Evolutionary conservation across 1,284 basidiomycete species (phyloP), one percentile per base, ranked within the genome.

Genomic region (Exobasidium cylindrosporum): DNA sequence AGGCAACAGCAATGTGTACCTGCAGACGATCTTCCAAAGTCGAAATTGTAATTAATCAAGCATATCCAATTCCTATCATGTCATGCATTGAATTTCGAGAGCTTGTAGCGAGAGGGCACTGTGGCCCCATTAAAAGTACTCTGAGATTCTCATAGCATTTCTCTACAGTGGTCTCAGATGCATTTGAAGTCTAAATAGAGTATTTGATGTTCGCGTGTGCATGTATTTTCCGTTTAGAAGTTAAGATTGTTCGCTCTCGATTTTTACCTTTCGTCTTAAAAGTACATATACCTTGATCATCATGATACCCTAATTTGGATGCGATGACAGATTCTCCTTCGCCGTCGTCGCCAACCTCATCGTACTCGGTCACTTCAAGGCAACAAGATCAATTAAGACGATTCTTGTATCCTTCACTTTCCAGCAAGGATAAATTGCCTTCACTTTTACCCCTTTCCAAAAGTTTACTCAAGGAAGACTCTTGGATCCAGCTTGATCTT

Each of bases 401-500:
- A 7, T 40, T 40, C 35, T 40, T 40, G 35, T 40, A 40, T 17
- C 35, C 35, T 7, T 40, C 35, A 40, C 35, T 40, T 17, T 40
- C 35, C 35, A 40, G 35, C 17, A 40, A 40, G 35, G 35, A 40
- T 40, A 17, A 17, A 7, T 17, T 40, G 10, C 35, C 35, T 40
- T 17, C 17, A 17, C 35, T 40, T 40, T 17, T 40, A 40, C 35
- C 35, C 10, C 35, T 40, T 7, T 17, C 35, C 17, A 40, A 10
- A 10, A 17, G 17, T 7, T 17, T 40, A 10, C 35, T 40, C 35
- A 40, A 32, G 26, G 32, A 29, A 28, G 53, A 43, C 10, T 6
- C n/a, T 13, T 29, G 32, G 32, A 29, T 6, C 7, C 6, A 28
- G 24, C 4, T 71, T 13, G 70, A 73, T 45, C 70, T 72, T 52